Percentiles rank a stretch among this genome's conserved stretches.
These are phyloP conservation scores for Tephrocybe sp. DNA, from an alignment of 768 basidiomycete species.

Conservation along the genomic window DNA sequence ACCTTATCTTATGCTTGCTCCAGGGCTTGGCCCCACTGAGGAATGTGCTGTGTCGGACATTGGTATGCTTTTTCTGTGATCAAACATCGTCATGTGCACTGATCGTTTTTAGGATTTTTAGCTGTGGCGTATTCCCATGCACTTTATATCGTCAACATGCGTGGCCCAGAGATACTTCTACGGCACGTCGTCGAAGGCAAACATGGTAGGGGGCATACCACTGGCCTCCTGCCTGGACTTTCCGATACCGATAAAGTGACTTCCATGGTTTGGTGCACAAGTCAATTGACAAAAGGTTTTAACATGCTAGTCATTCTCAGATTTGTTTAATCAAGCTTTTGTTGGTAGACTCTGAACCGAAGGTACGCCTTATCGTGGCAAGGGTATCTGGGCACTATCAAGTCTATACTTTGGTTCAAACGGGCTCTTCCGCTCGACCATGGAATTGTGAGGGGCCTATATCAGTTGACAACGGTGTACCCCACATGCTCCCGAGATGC, in stretches of 20 bases:
- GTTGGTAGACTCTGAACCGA: constrained; percentile 40
- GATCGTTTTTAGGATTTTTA: constrained; percentile 60
- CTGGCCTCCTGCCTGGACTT: constrained; percentile 30
- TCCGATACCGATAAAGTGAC: constrained; percentile 45
- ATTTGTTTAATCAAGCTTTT: constrained; percentile 3
- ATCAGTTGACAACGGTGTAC: constrained; percentile 36
- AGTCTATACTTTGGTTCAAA: constrained; percentile 52
- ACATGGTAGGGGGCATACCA: constrained; percentile 38
- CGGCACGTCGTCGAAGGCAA: constrained; percentile 38
- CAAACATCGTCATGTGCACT: neutral
- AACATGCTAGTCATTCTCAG: neutral
- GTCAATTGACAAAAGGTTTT: constrained; percentile 52
- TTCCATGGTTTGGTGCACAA: constrained; percentile 68
- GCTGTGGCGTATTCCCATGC: constrained; percentile 68
- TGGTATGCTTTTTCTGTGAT: constrained; percentile 41
- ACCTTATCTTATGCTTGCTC: constrained; percentile 60
- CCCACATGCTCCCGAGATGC: constrained; percentile 45
- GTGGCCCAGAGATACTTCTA: constrained; percentile 69
- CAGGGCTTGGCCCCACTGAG: constrained; percentile 46
- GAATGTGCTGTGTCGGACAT: constrained; percentile 70
- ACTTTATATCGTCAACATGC: constrained; percentile 69
- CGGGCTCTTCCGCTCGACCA: constrained; percentile 27
- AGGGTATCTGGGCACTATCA: constrained; percentile 58
- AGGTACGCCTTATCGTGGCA: constrained; percentile 62
- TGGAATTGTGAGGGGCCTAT: constrained; percentile 38